These are phyloP conservation scores for Mycocentrospora acerina DNA, from an alignment of 2,329 filamentous ascomycete species.

Conservation along the genomic window DNA sequence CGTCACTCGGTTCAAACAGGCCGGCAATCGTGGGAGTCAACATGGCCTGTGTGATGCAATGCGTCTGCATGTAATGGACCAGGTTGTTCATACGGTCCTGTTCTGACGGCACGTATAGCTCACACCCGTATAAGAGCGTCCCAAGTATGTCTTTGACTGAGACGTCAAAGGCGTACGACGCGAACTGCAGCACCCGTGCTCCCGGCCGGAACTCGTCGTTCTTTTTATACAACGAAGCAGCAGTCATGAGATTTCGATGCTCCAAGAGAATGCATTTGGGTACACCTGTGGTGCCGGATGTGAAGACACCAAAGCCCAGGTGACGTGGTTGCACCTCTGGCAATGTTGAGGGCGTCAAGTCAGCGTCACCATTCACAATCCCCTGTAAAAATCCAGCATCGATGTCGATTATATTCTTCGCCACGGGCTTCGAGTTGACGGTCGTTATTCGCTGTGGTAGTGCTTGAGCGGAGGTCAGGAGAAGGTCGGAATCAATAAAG, in stretches of 20 bases:
- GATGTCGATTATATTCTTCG: not conserved
- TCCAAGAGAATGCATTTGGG: constrained; percentile 1
- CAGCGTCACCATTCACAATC: too few species aligned
- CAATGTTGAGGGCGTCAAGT: not conserved
- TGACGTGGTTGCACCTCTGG: not conserved
- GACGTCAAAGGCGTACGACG: constrained; percentile 59
- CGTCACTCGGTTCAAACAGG: constrained; percentile 4
- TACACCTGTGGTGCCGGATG: constrained; percentile 1
- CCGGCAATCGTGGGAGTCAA: constrained; percentile 5
- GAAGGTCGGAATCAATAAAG: not conserved
- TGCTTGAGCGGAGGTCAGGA: too few species aligned
- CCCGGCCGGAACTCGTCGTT: not conserved
- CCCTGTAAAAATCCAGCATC: too few species aligned
- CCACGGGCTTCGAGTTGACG: not conserved
- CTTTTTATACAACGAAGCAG: not conserved
- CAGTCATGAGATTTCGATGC: not conserved
- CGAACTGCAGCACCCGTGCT: constrained; percentile 48
- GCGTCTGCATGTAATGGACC: too few species aligned
- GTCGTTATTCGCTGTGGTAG: too few species aligned
- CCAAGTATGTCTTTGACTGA: not conserved
- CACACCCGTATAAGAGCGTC: not conserved
- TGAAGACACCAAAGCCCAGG: not conserved
- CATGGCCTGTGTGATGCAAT: too few species aligned
- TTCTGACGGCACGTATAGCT: not conserved
- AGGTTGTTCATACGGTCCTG: not conserved